These are phyloP conservation scores for Martiniozyma abietophila DNA, from an alignment of 805 yeast species.

Conservation along the genomic window DNA sequence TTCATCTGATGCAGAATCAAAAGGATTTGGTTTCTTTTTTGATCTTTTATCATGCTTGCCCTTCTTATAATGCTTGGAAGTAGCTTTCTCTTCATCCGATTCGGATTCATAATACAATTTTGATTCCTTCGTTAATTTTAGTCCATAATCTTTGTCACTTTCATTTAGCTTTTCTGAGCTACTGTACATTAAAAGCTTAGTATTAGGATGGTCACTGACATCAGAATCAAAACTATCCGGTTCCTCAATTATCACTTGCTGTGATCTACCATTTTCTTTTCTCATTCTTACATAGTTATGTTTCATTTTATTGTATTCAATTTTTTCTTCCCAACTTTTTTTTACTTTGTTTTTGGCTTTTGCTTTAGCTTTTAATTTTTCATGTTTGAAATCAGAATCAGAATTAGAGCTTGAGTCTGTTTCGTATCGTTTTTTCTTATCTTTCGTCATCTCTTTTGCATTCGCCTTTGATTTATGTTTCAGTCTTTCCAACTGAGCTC, in stretches of 20 bases:
- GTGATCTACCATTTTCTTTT: neutral
- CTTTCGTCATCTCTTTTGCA: neutral
- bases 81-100: neutral
- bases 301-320: neutral
- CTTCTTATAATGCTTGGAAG: too few relatives aligned
- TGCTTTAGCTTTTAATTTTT: neutral
- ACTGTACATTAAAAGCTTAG: too few relatives aligned
- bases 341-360: constrained; percentile 2
- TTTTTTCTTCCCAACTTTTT: neutral
- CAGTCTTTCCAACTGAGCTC: neutral
- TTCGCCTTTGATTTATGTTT: neutral
- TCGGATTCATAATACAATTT: constrained; percentile 1
- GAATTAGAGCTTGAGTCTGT: constrained; percentile 12
- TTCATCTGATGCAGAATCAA: constrained; percentile 4
- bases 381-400: constrained; percentile 1
- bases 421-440: constrained; percentile 11
- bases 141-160: too few relatives aligned
- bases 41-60: too few relatives aligned
- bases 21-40: constrained; percentile 1
- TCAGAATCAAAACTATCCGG: neutral
- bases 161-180: too few relatives aligned
- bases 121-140: constrained; percentile 4
- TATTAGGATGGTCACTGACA: neutral
- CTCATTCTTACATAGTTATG: neutral
- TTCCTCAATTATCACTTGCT: neutral